Base-by-base conservation (phyloP, 1,284 basidiomycete species). In the Heterobasidion parviporum region DNA sequence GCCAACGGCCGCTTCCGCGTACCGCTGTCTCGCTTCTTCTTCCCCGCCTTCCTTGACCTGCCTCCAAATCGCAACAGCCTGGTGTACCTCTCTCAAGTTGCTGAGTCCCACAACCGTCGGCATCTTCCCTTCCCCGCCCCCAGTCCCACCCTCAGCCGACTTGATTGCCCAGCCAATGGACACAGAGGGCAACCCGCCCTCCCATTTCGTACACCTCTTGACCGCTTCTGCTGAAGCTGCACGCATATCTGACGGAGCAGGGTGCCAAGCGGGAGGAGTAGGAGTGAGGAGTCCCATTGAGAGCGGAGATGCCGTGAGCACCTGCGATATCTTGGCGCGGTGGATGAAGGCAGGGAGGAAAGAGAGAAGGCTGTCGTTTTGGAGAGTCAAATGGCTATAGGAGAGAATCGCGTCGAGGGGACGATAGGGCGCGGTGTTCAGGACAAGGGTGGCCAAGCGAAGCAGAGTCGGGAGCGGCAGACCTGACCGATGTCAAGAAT, bases 391-490 rank as follows among this genome's bases (percentile, higher is more conserved):
- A 68, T 96, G 92, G n/a, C 84, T 87, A 72, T 94, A 97, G 10
- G 88, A 89, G 58, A 95, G 81, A 41, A 97, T 68, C 47, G 89
- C 78, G 67, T 95, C 94, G 57, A 96, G 68, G 1, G 90, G 86
- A 54, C 78, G 76, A 66, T 75, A 82, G 8, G 83, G 81, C 6
- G 82, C 70, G 8, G 75, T 82, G 64, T 86, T 79, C 32, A 80
- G 72, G 57, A 92, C 81, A 50, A 98, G 76, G 16, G 92, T 77
- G 15, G 91, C 82, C 15, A 98, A 72, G 8, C 96, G 87, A 8
- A 99, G 79, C 12, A 98, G 79, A 1, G 87, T 87, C 2, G 94
- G 90, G n/a, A 98, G 78, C 0, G 94, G 93, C 66, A 90, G 97
- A 1, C 89, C 94, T 85, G 33, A 68, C 55, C 26, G 26, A 26